Evolutionary conservation across 148 eudicot genomes (phyloP), one percentile per base, ranked within the genome.

Genomic region (Silene uniflora): DNA sequence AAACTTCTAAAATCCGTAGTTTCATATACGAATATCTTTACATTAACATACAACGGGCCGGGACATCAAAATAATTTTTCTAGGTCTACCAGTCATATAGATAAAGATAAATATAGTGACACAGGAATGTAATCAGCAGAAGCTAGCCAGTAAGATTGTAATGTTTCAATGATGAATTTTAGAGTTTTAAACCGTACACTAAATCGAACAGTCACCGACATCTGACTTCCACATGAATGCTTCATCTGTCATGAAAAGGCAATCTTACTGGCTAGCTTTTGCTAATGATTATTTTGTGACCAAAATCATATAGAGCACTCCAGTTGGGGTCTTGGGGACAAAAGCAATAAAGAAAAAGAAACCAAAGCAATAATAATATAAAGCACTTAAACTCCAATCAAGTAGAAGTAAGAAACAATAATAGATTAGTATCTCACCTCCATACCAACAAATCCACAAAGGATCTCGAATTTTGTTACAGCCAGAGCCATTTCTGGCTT

Each of bases 401-500:
- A 49, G 46, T 35, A 21, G 29, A 27, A 79, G 61, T 25, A 70
- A 18, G 29, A 47, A 63, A 42, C 13, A 13, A 66, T 12, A 71
- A 19, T 13, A 52, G 14, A 52, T 52, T 49, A 35, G 55, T 19
- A 46, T 60, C 24, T 70, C 81, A 93, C 98, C 98, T 93, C 79
- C 14, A 86, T 76, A 69, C 84, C 76, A 46, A 89, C 75, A 82
- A 93, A 91, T 21, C 97, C 98, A 71, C 97, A 93, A 61, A 93
- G 83, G 73, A 96, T 96, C 88, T 93, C 91, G 49, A 93, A 91
- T 69, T 91, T 87, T 2, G 98, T 91, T 24, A 93, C 63, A 21
- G 98, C 98, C 80, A 93, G 81, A 78, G 95, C 94, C 98, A 93
- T 93, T 82, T 93, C 98, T 46, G 97, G 98, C 86, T 93, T 93